Percentiles rank a stretch among this genome's conserved stretches.
Evolutionary conservation across 805 yeast genomes (phyloP).

Genomic region (Ogataea corticis): DNA sequence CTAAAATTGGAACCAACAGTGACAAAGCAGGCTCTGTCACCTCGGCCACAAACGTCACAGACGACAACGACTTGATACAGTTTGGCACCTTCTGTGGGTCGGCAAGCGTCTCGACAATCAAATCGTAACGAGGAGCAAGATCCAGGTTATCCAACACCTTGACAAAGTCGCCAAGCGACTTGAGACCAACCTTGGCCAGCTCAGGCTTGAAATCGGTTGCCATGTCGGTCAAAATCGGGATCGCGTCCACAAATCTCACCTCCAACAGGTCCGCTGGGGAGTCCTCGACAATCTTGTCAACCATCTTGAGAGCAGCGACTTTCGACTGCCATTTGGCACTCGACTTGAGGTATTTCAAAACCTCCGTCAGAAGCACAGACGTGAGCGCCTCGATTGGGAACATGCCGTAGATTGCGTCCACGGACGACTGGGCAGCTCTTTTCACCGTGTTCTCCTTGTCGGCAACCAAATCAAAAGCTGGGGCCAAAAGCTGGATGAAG

Average conservation of each 20-base stretch:
- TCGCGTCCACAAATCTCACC: constrained; percentile 69
- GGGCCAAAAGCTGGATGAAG: constrained; percentile 59
- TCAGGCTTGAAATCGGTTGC: constrained; percentile 97
- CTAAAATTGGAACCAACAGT: constrained; percentile 86
- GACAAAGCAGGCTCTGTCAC: constrained; percentile 96
- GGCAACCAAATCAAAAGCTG: constrained; percentile 69
- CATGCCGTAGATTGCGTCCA: constrained; percentile 66
- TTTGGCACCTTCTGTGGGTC: constrained; percentile 87
- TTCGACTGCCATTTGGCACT: constrained; percentile 95
- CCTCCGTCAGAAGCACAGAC: constrained; percentile 61
- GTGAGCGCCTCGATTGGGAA: constrained; percentile 80
- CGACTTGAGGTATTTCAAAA: constrained; percentile 65
- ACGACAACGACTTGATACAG: constrained; percentile 84
- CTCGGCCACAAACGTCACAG: constrained; percentile 97
- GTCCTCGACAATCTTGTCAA: constrained; percentile 75
- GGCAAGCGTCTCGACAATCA: constrained; percentile 84
- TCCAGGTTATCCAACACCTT: constrained; percentile 89
- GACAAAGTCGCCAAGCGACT: constrained; percentile 69
- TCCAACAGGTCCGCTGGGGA: constrained; percentile 86
- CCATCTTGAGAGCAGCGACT: constrained; percentile 68
- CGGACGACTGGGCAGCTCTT: constrained; percentile 81
- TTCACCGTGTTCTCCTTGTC: constrained; percentile 88
- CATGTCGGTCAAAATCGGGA: constrained; percentile 85
- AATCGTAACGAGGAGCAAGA: constrained; percentile 78
- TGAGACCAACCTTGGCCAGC: constrained; percentile 80